Conservation (phyloP, 495 filamentous ascomycete species). For the Neurospora sp. region DNA sequence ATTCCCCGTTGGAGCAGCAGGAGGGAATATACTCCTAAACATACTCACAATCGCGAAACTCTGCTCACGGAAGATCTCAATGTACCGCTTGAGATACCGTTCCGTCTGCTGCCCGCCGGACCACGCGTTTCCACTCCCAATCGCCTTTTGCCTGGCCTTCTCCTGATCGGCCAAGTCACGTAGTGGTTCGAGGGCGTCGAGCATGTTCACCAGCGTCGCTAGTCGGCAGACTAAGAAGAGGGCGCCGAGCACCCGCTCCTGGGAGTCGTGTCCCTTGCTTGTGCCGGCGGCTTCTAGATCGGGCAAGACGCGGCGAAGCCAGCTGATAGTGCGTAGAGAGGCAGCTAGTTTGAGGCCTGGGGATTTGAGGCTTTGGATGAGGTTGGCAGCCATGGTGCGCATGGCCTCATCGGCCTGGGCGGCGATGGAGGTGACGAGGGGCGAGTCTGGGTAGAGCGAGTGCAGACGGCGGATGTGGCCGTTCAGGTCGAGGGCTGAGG, state of each 20-base stretch:
- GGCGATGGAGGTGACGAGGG: slow-evolving; percentile 61
- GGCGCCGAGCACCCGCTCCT: slow-evolving; percentile 60
- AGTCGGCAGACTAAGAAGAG: slow-evolving; percentile 83
- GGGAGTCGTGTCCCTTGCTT: slow-evolving; percentile 36
- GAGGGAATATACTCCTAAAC: slow-evolving; percentile 80
- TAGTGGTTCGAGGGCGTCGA: slow-evolving; percentile 78
- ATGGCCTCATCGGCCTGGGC: slow-evolving; percentile 78
- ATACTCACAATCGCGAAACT: slow-evolving; percentile 90
- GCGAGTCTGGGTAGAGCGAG: slow-evolving; percentile 68
- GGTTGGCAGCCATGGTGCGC: slow-evolving; percentile 75
- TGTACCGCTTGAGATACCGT: slow-evolving; percentile 85
- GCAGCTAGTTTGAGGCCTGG: slow-evolving; percentile 80
- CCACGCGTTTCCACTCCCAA: slow-evolving; percentile 38
- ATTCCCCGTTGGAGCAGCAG: slow-evolving; percentile 15
- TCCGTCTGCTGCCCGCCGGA: slow-evolving; percentile 85
- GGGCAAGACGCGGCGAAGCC: slow-evolving; percentile 78
- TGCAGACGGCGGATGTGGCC: slow-evolving; percentile 87
- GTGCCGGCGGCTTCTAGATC: slow-evolving; percentile 50
- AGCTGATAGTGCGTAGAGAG: slow-evolving; percentile 85
- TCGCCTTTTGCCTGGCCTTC: slow-evolving; percentile 35
- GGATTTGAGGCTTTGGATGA: slow-evolving; percentile 65
- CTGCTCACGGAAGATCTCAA: slow-evolving; percentile 97
- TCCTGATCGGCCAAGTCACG: slow-evolving; percentile 87
- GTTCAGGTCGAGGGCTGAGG: slow-evolving; percentile 82
- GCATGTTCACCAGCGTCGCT: slow-evolving; percentile 64